Conservation (phyloP, 148 eudicot genomes). For the Persicaria tinctoria region DNA sequence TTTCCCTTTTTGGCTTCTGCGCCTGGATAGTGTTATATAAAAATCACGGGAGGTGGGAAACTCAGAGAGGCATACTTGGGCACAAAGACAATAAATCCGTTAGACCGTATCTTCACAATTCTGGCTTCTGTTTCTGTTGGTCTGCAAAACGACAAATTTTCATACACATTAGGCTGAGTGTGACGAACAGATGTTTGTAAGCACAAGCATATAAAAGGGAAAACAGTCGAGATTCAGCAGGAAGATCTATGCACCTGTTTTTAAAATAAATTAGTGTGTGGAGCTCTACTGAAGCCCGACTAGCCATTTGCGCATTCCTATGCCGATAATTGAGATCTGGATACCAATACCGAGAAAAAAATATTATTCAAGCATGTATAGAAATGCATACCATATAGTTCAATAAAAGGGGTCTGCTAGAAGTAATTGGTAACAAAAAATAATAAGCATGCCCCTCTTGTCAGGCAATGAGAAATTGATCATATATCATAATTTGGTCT, state of each 20-base stretch:
- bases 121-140: conserved; percentile 91
- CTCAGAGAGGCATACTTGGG: conserved; percentile 58
- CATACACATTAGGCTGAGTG: background rate
- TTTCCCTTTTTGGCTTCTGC: no score
- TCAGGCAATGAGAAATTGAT: background rate
- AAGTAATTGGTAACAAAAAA: background rate
- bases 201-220: background rate
- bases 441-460: background rate
- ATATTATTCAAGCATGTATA: background rate
- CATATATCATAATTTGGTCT: background rate
- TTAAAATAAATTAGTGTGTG: conserved; percentile 85
- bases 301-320: conserved; percentile 96
- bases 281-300: conserved; percentile 93
- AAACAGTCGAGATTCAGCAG: background rate
- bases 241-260: conserved; percentile 43
- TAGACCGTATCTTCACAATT: conserved; percentile 84
- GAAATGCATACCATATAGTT: background rate
- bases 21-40: background rate
- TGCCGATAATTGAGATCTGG: conserved; percentile 92
- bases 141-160: conserved; percentile 36
- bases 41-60: background rate
- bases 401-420: background rate
- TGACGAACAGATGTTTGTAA: background rate
- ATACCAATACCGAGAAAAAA: conserved; percentile 12
- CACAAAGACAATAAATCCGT: conserved; percentile 93